Percentiles rank a stretch among this genome's conserved stretches.
Evolutionary conservation across 148 eudicot species (phyloP).

Genomic region (Pharnaceum exiguum): DNA sequence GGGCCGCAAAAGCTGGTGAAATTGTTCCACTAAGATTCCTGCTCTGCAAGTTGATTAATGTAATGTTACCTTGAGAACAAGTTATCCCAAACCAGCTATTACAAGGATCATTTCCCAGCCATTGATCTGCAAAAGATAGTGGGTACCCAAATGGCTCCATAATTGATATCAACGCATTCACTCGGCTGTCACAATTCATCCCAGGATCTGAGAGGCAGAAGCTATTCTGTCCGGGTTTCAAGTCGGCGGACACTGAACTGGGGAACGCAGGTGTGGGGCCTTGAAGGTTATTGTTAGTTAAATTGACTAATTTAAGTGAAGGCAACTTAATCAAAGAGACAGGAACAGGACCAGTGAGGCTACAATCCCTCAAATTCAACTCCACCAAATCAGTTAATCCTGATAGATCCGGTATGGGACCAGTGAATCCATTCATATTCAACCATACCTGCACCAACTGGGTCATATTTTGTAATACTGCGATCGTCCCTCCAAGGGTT

Average conservation of each 20-base stretch:
- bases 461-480: slow-evolving; percentile 67
- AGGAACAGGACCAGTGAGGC: slow-evolving; percentile 70
- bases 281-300: slow-evolving; percentile 68
- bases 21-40: slow-evolving; percentile 55
- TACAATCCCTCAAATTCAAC: slow-evolving; percentile 64
- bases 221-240: slow-evolving; percentile 33
- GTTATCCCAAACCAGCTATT: slow-evolving; percentile 43
- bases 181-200: slow-evolving; percentile 48
- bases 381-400: slow-evolving; percentile 33
- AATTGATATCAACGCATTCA: slow-evolving; percentile 43
- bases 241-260: slow-evolving; percentile 34
- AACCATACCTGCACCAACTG: slow-evolving; percentile 59
- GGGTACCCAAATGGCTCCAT: slow-evolving; percentile 65
- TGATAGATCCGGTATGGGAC: slow-evolving; percentile 79
- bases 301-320: slow-evolving; percentile 38
- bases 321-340: slow-evolving; percentile 32
- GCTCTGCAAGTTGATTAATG: slow-evolving; percentile 42
- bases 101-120: slow-evolving; percentile 83
- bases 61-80: slow-evolving; percentile 52
- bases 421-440: slow-evolving; percentile 55
- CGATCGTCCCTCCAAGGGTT: slow-evolving; percentile 51
- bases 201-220: slow-evolving; percentile 61
- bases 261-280: slow-evolving; percentile 60
- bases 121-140: slow-evolving; percentile 36
- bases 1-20: slow-evolving; percentile 48